A percentile compares a stretch with the other conserved stretches of the same genome.
These are phyloP conservation scores for Nicotiana benthamiana DNA, from an alignment of 257 asterid genomes.

Conservation along the genomic window DNA sequence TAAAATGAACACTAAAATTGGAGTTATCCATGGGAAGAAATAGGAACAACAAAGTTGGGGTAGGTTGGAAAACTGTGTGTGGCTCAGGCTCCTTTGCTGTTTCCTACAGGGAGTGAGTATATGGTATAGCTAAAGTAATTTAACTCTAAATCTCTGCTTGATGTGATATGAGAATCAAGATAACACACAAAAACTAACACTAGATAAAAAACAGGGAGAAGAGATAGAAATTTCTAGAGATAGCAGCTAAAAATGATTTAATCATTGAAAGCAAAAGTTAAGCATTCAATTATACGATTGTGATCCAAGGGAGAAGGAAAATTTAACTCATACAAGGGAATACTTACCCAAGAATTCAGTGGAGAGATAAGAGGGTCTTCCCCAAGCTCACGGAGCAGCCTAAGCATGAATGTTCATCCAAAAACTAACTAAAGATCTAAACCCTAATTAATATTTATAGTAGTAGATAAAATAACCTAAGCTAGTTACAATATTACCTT, in stretches of 20 bases:
- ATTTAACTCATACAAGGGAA: background rate
- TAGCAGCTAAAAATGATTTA: background rate
- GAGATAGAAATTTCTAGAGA: background rate
- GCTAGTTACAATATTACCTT: too few species aligned
- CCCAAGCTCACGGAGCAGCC: background rate
- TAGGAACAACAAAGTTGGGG: background rate
- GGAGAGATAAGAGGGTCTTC: background rate
- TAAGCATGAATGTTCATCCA: background rate
- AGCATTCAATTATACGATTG: background rate
- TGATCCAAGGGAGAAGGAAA: background rate
- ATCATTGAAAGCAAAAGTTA: background rate
- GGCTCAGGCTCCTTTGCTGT: constrained; percentile 16
- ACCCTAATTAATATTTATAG: too few species aligned
- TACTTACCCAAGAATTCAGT: background rate
- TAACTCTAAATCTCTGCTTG: background rate
- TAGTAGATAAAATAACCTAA: too few species aligned
- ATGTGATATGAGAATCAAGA: background rate
- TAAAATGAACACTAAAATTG: background rate
- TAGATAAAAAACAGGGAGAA: background rate
- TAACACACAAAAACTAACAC: background rate
- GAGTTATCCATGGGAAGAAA: background rate
- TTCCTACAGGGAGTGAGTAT: constrained; percentile 47
- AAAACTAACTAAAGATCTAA: background rate
- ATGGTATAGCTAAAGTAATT: background rate
- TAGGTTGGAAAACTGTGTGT: background rate